Evolutionary conservation across 2,329 filamentous ascomycete genomes (phyloP), one percentile per base, ranked within the genome.

Genomic region (Curvularia spicifera): DNA sequence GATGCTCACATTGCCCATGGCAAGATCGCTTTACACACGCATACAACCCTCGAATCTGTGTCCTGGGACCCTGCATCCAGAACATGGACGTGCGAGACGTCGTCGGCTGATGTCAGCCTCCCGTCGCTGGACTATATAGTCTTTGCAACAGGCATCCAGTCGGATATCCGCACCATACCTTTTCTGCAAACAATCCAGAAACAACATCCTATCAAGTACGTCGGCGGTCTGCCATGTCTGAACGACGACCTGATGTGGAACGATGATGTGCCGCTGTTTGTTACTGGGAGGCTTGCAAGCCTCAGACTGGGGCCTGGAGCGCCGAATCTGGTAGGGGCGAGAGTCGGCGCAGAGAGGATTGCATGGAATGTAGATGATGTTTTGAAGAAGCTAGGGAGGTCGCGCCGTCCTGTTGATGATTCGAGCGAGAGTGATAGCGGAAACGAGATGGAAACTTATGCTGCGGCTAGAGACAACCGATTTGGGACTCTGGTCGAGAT

Each of bases 201-300:
- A 3, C 81, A 86, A 18, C 81, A 88, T 60, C 89, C 89, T 0
- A 82, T 94, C 33, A 76, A 85, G 15, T 83, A 80, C 0, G 81
- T 85, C 24, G 86, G 86, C 4, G 91, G 91, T 0, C 78, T 93
- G 20, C 91, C 91, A 0, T 91, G 88, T 63, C 75, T 94, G 51
- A 93, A 84, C 2, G 85, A 93, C 42, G 90, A 94, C 67, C 78
- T 94, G 59, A 89, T 88, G 83, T 94, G 90, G 91, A 81, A 81
- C 37, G 81, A 87, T 0, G 85, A 86, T n/a, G 84, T 94, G 0
- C 91, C 91, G 1, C 75, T 93, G 1, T 93, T 92, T 69, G 76
- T 91, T 57, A 87, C 88, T 0, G 91, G 91, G 1, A 81, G 86
- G 51, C 77, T 93, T 35, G 90, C 88, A 0, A 85, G 83, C 0